Base-by-base conservation (phyloP, 164 flowering plant species). In the Berberis vulgaris region DNA sequence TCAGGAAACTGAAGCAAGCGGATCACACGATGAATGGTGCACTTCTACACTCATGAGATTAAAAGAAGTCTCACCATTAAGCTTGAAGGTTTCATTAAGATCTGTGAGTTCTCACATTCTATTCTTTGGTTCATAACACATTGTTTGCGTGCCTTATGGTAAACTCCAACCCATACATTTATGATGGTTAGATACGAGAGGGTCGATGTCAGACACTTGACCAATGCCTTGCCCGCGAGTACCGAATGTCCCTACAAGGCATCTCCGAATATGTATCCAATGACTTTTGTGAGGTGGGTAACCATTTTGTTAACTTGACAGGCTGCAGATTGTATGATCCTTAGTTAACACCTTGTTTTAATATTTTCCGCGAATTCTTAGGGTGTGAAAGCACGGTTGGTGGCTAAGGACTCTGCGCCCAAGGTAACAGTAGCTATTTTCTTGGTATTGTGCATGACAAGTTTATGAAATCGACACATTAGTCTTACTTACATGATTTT, bases 381-480 rank as follows among this genome's bases (percentile, higher is more conserved):
- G 98, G 98, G 98, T 64, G 84, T 89, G 49, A 84, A 96, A 26
- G 95, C 96, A 39, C 81, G 88, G 50, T 69, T 89, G 49, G 83
- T 92, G 63, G 96, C 85, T 67, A 89, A 86, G 71, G 98, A 92
- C 79, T 87, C 79, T 63, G 82, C 83, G 59, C 96, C 96, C 44
- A 89, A 89, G 93, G 98, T 92, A 57, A 3, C 11, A 3, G 43
- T 45, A 57, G n/a, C 49, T 60, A 4, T 43, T 53, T 9, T 54
- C 69, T 43, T 42, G 38, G 5, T 50, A 49, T 43, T n/a, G n/a
- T 4, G 8, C 42, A 41, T 45, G 39, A 49, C 38, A 45, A 12
- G 42, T 9, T 26, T 26, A 26, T 26, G 26, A 26, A 26, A 26
- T 26, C 26, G 26, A 26, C 26, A 26, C 26, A 26, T 43, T 42